phyloP scores from a whole-genome alignment of 2,329 filamentous ascomycete species.

The Fusarium clavum region DNA sequence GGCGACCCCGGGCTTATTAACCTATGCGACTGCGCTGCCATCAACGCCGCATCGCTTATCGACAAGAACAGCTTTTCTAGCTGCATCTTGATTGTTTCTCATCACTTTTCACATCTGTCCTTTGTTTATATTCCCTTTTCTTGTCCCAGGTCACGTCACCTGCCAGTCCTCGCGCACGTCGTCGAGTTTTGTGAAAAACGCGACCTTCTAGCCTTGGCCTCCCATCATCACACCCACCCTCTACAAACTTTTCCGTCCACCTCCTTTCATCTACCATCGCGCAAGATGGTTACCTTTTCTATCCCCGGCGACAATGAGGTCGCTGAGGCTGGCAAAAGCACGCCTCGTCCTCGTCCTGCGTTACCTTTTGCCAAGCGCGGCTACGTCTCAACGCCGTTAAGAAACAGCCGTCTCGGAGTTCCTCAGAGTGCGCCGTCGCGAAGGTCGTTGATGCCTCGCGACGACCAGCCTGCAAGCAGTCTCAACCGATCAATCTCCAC shows the following conservation, averaged over 20 bases:
- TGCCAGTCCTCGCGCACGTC: conserved; percentile 5
- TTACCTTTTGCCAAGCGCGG: conserved; percentile 59
- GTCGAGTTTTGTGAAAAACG: conserved; percentile 27
- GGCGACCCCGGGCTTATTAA: conserved; percentile 43
- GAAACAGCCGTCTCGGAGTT: conserved; percentile 53
- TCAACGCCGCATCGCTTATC: conserved; percentile 44
- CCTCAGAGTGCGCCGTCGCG: conserved; percentile 54
- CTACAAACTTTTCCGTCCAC: conserved; percentile 11
- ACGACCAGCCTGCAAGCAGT: conserved; percentile 52
- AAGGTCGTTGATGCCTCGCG: conserved; percentile 51
- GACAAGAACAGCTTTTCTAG: conserved; percentile 31
- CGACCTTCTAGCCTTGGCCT: conserved; percentile 29
- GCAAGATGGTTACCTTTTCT: conserved; percentile 55
- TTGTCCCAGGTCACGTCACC: conserved; percentile 20
- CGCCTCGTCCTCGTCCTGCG: conserved; percentile 55
- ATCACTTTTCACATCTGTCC: conserved; percentile 18
- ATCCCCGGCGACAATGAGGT: conserved; percentile 52
- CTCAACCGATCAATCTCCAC: conserved; percentile 53
- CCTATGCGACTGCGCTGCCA: conserved; percentile 47
- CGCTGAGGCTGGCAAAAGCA: conserved; percentile 49
- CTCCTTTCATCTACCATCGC: conserved; percentile 8
- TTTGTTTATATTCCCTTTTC: conserved; percentile 22
- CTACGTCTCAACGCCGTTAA: conserved; percentile 54
- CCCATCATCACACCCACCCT: conserved; percentile 26
- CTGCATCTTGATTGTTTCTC: conserved; percentile 32